Conservation (phyloP, 345 rosid genomes). For the Eucalyptus tenuipes region DNA sequence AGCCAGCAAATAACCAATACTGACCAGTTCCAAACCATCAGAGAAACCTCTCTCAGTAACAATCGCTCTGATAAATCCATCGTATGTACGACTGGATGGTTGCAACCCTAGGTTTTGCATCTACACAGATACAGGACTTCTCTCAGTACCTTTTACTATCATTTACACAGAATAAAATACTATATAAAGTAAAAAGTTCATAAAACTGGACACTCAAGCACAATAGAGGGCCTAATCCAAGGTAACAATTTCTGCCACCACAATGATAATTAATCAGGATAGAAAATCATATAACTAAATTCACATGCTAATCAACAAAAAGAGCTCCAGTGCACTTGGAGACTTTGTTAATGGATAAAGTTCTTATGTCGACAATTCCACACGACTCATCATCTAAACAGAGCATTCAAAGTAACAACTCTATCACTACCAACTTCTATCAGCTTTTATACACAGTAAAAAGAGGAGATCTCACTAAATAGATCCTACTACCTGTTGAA, state of each 20-base stretch:
- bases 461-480: neutral
- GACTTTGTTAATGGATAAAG: neutral
- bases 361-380: neutral
- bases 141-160: neutral
- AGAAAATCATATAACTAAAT: neutral
- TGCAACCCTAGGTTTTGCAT: constrained; percentile 68
- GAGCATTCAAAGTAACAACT: neutral
- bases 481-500: constrained; percentile 47
- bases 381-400: neutral
- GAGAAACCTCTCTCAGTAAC: constrained; percentile 24
- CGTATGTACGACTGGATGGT: constrained; percentile 50
- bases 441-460: neutral
- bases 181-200: neutral
- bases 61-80: constrained; percentile 60
- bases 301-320: neutral
- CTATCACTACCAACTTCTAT: neutral
- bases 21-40: constrained; percentile 56
- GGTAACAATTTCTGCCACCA: neutral
- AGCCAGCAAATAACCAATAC: neutral
- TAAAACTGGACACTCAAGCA: neutral
- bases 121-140: constrained; percentile 20
- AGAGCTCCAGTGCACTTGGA: neutral
- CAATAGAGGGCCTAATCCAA: neutral
- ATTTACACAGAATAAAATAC: neutral
- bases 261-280: neutral